Base-by-base conservation (phyloP, 2,329 filamentous ascomycete species). In the Dryadomyces quercus-mongolicae region DNA sequence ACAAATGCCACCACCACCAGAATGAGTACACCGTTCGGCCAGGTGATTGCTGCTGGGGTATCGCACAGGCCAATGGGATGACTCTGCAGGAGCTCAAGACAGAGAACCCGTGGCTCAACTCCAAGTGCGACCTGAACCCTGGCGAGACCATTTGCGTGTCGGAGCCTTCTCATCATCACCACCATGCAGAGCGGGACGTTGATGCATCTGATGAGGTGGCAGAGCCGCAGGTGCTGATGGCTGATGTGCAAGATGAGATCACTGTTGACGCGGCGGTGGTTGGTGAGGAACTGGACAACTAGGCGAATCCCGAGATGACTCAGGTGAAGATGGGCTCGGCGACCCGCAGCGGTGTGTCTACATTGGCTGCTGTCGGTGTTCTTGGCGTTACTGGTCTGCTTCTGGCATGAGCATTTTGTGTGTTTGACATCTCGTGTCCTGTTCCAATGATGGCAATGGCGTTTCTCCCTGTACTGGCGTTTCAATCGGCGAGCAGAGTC, bases 71-170 rank as follows among this genome's bases (percentile, higher is more conserved):
- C 7, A 7, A 50, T 21, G 52, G 54, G 20, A 34, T 53, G 25
- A 47, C 50, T 8, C 2, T 58, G 6, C 36, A 50, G 12, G 46
- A 53, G 38, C 44, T 58, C 25, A 45, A 31, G 25, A 2, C 13
- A 13, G 10, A 45, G 6, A 58, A 58, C 42, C 43, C 50, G 2
- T 51, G 38, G 45, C 48, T 58, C 25, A 45, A 50, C 20, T n/a
- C 40, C 10, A 22, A 47, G 25, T 53, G 49, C 20, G 53, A 54
- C 6, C 48, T 52, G 16, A 25, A 34, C 8, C 49, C 51, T 2
- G 56, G 56, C 2, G 53, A 57, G 20, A 45, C n/a, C 15, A 34
- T 57, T 21, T 57, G 56, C 44, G 16, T 57, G n/a, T 20, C 36
- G 12, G 15, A 36, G 6, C 15, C 38, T 13, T 38, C 36, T 25